Evolutionary conservation across 345 rosid genomes (phyloP).

Genomic region (Corymbia maculata): DNA sequence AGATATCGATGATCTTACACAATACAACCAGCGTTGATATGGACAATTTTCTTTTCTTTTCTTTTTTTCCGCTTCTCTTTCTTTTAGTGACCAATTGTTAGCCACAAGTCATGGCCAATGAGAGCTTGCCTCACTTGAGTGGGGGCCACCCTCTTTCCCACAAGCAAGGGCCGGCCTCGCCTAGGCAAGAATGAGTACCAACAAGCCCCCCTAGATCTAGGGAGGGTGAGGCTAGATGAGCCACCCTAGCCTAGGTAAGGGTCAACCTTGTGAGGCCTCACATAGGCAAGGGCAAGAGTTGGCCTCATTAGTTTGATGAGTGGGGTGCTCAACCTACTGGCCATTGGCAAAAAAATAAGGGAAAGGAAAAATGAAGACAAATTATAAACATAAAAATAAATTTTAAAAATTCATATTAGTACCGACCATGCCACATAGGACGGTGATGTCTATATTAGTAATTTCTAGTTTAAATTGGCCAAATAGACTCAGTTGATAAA

Average conservation of each 20-base stretch:
- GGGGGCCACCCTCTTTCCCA: neutral
- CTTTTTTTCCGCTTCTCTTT: neutral
- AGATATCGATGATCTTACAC: neutral
- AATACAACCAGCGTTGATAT: neutral
- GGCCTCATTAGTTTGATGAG: neutral
- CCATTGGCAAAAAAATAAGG: neutral
- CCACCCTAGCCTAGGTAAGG: neutral
- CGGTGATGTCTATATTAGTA: fast-evolving
- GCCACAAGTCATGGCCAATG: neutral
- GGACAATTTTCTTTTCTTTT: no score
- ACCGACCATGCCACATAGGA: neutral
- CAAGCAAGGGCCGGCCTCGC: neutral
- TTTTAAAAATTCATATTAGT: no score
- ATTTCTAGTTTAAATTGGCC: neutral
- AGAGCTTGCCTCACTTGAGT: neutral
- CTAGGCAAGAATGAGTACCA: neutral
- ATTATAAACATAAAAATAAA: no score
- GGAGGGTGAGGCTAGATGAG: neutral
- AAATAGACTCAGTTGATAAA: neutral
- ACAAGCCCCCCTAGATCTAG: no score
- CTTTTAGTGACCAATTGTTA: neutral
- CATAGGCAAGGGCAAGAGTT: neutral
- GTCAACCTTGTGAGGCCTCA: neutral
- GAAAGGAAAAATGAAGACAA: neutral
- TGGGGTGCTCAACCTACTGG: neutral